These are phyloP conservation scores for Diplosphaera chodatii DNA, from an alignment of 139 green algal genomes.

Conservation along the genomic window DNA sequence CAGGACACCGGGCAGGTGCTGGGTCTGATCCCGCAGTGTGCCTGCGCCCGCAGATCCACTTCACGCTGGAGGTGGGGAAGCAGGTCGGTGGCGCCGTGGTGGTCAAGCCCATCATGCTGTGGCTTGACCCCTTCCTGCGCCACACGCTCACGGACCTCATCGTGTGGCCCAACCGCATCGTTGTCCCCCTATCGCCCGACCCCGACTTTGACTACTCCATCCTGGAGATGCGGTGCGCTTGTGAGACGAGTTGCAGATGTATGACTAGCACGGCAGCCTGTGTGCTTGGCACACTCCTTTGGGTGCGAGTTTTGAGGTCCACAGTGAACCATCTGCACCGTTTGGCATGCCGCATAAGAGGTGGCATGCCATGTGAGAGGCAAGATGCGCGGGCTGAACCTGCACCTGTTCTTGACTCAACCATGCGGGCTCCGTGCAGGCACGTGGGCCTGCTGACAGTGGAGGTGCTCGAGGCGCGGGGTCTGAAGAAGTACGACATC, in stretches of 20 bases:
- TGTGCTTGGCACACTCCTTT: too few relatives aligned
- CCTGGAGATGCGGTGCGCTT: background rate
- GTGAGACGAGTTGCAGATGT: too few relatives aligned
- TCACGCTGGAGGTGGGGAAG: conserved; percentile 52
- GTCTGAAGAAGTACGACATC: conserved; percentile 34
- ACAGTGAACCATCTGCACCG: too few relatives aligned
- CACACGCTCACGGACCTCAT: conserved; percentile 38
- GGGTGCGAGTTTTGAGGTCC: too few relatives aligned
- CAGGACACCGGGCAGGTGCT: too few relatives aligned
- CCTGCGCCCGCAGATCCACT: conserved; percentile 34
- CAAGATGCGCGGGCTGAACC: too few relatives aligned
- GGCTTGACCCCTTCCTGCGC: conserved; percentile 55
- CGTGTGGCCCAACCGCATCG: conserved; percentile 57
- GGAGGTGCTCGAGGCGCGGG: conserved; percentile 29
- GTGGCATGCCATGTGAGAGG: too few relatives aligned
- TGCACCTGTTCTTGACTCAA: too few relatives aligned
- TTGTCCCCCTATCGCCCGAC: conserved; percentile 42
- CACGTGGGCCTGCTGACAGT: conserved; percentile 42
- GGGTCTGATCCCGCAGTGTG: too few relatives aligned
- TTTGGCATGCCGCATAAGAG: too few relatives aligned
- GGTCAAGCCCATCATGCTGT: conserved; percentile 34
- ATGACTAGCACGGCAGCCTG: too few relatives aligned
- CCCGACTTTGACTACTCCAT: background rate
- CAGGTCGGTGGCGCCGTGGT: conserved; percentile 29
- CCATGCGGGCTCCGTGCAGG: too few relatives aligned